These are phyloP conservation scores for Pythium sp. DNA, from an alignment of 352 stramenopile species.

Conservation along the genomic window DNA sequence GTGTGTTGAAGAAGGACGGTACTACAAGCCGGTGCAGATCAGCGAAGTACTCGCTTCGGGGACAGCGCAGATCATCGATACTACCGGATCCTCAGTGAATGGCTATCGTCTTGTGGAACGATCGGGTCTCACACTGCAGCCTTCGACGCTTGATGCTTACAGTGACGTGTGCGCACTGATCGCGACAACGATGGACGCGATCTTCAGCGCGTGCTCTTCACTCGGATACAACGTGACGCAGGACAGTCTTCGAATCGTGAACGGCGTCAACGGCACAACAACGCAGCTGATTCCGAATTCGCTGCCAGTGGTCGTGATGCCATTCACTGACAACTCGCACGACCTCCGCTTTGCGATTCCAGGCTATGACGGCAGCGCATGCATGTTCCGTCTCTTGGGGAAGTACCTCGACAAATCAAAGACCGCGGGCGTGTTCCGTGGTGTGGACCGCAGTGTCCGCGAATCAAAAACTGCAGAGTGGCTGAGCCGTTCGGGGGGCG, in stretches of 20 bases:
- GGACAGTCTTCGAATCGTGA: conserved; percentile 19
- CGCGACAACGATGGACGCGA: conserved; percentile 18
- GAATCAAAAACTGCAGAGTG: conserved; percentile 38
- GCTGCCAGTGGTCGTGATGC: conserved; percentile 23
- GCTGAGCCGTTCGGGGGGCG: conserved; percentile 25
- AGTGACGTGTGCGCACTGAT: conserved; percentile 16
- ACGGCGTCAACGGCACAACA: conserved; percentile 13
- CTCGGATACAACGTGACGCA: conserved; percentile 31
- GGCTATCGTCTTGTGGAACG: conserved; percentile 27
- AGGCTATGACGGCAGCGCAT: conserved; percentile 21
- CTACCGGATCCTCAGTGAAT: conserved; percentile 15
- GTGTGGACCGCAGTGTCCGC: conserved; percentile 22
- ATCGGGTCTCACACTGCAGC: neutral
- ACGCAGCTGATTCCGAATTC: conserved; percentile 17
- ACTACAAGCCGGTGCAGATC: conserved; percentile 30
- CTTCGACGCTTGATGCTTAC: neutral
- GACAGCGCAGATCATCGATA: conserved; percentile 13
- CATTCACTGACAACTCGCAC: conserved; percentile 18
- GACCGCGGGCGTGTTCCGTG: conserved; percentile 30
- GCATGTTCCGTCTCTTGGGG: conserved; percentile 25
- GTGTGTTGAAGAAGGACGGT: conserved; percentile 34
- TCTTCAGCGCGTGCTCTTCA: conserved; percentile 14
- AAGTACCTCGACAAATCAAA: conserved; percentile 16
- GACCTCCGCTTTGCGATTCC: conserved; percentile 12
- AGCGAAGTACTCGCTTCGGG: conserved; percentile 11